Percentiles rank a stretch among this genome's conserved stretches.
phyloP scores from a whole-genome alignment of 2,329 filamentous ascomycete genomes.

The Ophiostoma montium region DNA sequence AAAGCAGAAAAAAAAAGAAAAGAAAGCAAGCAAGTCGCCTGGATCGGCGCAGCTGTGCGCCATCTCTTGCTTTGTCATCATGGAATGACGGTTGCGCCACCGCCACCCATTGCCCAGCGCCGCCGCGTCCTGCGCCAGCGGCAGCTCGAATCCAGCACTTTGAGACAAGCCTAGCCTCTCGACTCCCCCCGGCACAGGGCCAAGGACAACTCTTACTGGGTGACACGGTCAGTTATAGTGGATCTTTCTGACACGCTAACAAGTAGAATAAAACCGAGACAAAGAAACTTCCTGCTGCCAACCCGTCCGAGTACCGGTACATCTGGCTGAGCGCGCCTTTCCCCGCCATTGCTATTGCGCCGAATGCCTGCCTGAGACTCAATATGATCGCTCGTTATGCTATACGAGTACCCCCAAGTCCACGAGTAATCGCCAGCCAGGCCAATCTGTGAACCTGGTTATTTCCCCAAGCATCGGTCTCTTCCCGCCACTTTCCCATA shows the following conservation, averaged over 20 bases:
- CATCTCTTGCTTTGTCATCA: too few species aligned
- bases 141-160: neutral
- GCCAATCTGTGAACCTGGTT: neutral
- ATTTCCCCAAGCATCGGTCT: neutral
- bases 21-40: too few species aligned
- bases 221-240: constrained; percentile 4
- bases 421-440: neutral
- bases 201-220: neutral
- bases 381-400: neutral
- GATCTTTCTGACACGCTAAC: constrained; percentile 5
- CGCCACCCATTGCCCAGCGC: too few species aligned
- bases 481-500: neutral
- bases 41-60: neutral
- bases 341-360: neutral
- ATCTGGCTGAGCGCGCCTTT: neutral
- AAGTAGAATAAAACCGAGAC: constrained; percentile 2
- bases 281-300: constrained; percentile 4
- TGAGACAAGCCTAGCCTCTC: neutral
- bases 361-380: neutral
- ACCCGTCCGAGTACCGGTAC: constrained; percentile 5
- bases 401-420: neutral
- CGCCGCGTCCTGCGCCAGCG: too few species aligned
- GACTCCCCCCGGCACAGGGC: neutral
- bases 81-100: too few species aligned
- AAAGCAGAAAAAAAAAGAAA: too few species aligned